Base-by-base conservation (phyloP, 2,329 filamentous ascomycete species). In the Aureobasidium subglaciale region DNA sequence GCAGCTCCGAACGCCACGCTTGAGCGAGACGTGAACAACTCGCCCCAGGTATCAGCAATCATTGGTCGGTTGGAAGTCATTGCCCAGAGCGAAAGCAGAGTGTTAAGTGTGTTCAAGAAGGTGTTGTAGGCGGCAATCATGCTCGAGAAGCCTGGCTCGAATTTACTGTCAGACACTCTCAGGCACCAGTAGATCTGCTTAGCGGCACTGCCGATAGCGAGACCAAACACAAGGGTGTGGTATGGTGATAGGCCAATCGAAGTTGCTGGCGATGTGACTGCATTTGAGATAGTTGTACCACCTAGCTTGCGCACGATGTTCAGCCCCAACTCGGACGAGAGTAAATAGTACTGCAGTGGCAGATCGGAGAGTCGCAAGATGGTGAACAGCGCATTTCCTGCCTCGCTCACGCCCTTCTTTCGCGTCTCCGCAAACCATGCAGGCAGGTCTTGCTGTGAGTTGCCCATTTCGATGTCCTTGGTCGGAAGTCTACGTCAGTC, bases 131-230 rank as follows among this genome's bases (percentile, higher is more conserved):
- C 54, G 8, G 58, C 59, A 11, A 65, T 41, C 4, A 34, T 40
- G 15, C 52, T 32, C 6, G 60, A 56, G 16, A 64, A 62, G 4
- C 32, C 18, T 2, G 59, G 46, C 2, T 59, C 56, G 35, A 65
- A 58, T 9, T 52, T 40, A 11, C 58, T 55, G 41, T 64, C 61
- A 6, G 58, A 58, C 24, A 63, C 56, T 18, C 58, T 54, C 15
- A 62, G 32, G 20, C 62, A 61, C 63, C 64, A 65, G 58, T 63
- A 64, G 45, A 66, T 62, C 30, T 64, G 62, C 54, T 65, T 65
- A 16, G 56, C 42, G 15, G 59, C 45, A 34, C 59, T 60, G 22
- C 64, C 64, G 2, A 58, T 46, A 13, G 61, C 61, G 11, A 66
- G 58, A 3, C 46, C 58, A 16, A 62, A 55, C n/a, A 66, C 59